These are phyloP conservation scores for Metschnikowia drakensbergensis DNA, from an alignment of 805 yeast genomes.

Conservation along the genomic window DNA sequence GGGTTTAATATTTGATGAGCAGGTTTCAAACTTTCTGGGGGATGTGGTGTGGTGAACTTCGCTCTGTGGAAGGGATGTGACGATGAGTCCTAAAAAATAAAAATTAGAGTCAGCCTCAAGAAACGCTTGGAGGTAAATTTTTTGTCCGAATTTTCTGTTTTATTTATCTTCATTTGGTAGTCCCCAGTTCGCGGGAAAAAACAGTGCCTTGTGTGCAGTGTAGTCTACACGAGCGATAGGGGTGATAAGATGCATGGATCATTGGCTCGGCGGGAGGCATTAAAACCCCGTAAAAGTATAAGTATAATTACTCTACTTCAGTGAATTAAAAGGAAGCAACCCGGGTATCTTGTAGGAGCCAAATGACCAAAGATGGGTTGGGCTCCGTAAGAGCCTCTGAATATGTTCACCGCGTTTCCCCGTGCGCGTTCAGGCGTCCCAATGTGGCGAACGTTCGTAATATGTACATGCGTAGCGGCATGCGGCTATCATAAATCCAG, in stretches of 20 bases:
- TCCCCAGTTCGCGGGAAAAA: slow-evolving; percentile 5
- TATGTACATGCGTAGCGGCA: background rate
- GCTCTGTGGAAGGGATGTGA: background rate
- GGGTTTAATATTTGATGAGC: background rate
- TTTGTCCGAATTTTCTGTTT: slow-evolving; percentile 1
- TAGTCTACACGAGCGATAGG: slow-evolving; percentile 4
- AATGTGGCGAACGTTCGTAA: background rate
- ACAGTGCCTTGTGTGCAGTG: background rate
- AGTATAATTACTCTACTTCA: background rate
- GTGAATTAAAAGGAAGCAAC: background rate
- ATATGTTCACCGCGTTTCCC: slow-evolving; percentile 1
- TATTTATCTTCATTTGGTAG: slow-evolving; percentile 2
- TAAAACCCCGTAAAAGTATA: background rate
- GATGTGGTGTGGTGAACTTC: background rate
- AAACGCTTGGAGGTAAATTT: background rate
- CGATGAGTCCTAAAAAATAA: background rate
- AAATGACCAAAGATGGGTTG: background rate
- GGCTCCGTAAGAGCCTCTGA: background rate
- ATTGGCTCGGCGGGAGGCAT: background rate
- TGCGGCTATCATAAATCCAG: background rate
- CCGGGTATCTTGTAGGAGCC: background rate
- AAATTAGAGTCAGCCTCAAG: background rate
- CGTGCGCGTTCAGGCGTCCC: slow-evolving; percentile 1
- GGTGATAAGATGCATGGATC: background rate
- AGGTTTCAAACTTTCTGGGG: background rate